Percentiles rank a stretch among this genome's conserved stretches.
phyloP scores from a whole-genome alignment of 495 filamentous ascomycete species.

The Pyronema domesticum region DNA sequence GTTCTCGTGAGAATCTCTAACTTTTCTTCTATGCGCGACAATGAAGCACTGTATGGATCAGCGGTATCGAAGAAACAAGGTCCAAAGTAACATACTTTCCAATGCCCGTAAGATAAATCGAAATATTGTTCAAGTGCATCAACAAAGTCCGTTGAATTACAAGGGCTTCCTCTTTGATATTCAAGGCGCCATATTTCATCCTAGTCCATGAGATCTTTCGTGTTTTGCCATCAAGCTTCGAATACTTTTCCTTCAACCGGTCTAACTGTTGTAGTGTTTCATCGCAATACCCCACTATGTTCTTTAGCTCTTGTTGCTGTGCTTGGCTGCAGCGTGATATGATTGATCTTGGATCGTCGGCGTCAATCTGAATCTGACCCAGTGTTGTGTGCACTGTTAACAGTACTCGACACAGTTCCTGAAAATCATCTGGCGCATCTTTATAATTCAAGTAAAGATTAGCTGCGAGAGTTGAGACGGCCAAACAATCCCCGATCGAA shows the following conservation, averaged over 20 bases:
- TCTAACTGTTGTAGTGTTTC: background rate
- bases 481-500: slow-evolving; percentile 17
- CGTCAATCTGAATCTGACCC: background rate
- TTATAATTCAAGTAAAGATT: background rate
- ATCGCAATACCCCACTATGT: background rate
- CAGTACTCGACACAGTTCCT: background rate
- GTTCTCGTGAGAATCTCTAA: background rate
- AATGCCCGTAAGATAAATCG: background rate
- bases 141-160: background rate
- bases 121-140: background rate
- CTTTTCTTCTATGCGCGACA: background rate
- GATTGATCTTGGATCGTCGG: background rate
- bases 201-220: background rate
- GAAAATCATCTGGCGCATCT: background rate
- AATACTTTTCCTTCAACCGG: background rate
- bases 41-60: background rate
- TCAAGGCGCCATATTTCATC: background rate
- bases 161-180: background rate
- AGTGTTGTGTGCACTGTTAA: background rate
- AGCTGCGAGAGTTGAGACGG: slow-evolving; percentile 5
- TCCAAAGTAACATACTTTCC: background rate
- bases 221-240: background rate
- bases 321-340: background rate
- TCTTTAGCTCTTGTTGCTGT: background rate
- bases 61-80: background rate